These are phyloP conservation scores for Vigna reflexopilosa DNA, from an alignment of 306 rosid genomes.

Conservation along the genomic window DNA sequence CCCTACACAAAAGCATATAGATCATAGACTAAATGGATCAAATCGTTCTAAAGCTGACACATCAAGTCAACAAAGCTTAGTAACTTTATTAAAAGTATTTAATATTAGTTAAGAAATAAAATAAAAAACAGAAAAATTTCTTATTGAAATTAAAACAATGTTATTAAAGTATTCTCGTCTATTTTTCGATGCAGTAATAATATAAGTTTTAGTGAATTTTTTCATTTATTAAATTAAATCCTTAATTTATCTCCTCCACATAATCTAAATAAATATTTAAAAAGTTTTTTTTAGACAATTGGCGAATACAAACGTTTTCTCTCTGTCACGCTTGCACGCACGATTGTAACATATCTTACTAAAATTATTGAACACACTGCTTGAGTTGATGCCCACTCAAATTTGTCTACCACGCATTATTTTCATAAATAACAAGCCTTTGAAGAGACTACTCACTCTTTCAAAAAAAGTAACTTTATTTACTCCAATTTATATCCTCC, in stretches of 20 bases:
- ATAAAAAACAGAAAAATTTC: too few species aligned
- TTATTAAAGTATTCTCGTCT: too few species aligned
- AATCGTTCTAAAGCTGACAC: too few species aligned
- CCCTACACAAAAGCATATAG: too few species aligned
- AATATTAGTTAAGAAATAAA: too few species aligned
- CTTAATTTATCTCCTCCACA: neutral
- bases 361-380: too few species aligned
- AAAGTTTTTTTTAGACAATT: neutral
- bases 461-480: neutral
- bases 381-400: conserved; percentile 21
- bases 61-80: too few species aligned
- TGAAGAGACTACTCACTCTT: neutral
- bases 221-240: neutral
- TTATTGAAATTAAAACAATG: too few species aligned
- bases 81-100: too few species aligned
- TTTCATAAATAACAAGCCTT: neutral
- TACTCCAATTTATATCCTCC: neutral
- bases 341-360: neutral
- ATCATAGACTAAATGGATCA: too few species aligned
- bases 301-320: neutral
- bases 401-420: neutral
- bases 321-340: conserved; percentile 12
- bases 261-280: neutral
- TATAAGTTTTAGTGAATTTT: too few species aligned
- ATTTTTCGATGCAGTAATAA: too few species aligned